These are phyloP conservation scores for Yarrowia osloensis DNA, from an alignment of 805 yeast species.

Conservation along the genomic window DNA sequence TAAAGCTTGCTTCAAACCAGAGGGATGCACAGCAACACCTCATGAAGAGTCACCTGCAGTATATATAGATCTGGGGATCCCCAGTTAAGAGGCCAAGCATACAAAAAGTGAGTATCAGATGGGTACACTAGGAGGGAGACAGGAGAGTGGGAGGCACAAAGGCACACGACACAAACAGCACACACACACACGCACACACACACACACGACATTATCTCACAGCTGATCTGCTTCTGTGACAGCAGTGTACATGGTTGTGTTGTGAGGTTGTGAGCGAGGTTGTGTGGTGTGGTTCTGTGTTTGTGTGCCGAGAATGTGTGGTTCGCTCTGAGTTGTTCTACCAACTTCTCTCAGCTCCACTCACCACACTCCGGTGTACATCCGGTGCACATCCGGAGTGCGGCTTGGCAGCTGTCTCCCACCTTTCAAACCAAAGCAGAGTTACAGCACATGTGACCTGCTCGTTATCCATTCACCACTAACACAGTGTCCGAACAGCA, in stretches of 20 bases:
- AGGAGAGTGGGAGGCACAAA: too few relatives aligned
- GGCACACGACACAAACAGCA: neutral
- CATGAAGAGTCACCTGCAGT: conserved; percentile 20
- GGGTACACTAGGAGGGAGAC: neutral
- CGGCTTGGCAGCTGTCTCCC: neutral
- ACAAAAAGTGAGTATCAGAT: conserved; percentile 16
- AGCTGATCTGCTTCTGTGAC: neutral
- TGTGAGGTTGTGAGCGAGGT: neutral
- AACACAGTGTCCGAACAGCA: conserved; percentile 53
- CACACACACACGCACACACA: neutral
- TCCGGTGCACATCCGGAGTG: neutral
- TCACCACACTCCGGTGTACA: too few relatives aligned
- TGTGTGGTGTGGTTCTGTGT: neutral
- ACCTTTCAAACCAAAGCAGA: too few relatives aligned
- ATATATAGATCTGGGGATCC: conserved; percentile 25
- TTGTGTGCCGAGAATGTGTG: too few relatives aligned
- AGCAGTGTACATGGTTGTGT: neutral
- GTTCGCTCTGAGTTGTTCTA: too few relatives aligned
- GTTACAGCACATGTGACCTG: too few relatives aligned
- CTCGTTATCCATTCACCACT: neutral
- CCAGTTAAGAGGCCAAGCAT: neutral
- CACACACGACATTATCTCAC: neutral
- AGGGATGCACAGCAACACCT: conserved; percentile 25
- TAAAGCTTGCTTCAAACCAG: conserved; percentile 24
- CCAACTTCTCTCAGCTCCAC: too few relatives aligned